Conservation (phyloP, 176 grass and related monocot species). For the Thinopyrum elongatum region DNA sequence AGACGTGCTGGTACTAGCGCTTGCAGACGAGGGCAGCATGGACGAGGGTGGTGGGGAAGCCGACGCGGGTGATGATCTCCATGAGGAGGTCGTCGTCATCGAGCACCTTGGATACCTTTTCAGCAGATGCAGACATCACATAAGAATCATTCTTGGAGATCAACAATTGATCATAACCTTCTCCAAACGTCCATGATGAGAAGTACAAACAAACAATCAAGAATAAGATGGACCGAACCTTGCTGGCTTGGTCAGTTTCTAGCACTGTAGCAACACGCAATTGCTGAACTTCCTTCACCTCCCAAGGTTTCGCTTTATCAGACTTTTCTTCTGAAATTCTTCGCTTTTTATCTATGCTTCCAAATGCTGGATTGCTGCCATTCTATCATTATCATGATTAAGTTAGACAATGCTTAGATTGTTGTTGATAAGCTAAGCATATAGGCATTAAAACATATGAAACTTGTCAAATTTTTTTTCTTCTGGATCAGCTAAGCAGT, state of each 20-base stretch:
- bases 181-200: background rate
- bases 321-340: conserved; percentile 64
- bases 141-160: no score
- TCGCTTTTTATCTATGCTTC: conserved; percentile 60
- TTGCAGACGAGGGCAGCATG: no score
- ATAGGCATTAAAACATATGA: background rate
- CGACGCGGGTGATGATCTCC: no score
- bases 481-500: no score
- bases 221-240: conserved; percentile 46
- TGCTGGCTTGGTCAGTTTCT: conserved; percentile 70
- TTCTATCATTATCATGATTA: conserved; percentile 56
- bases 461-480: background rate
- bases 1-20: no score
- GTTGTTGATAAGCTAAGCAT: conserved; percentile 20
- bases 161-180: no score
- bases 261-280: conserved; percentile 76
- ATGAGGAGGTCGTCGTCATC: no score
- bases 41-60: no score
- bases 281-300: conserved; percentile 64
- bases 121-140: no score
- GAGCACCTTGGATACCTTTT: no score
- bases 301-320: conserved; percentile 68
- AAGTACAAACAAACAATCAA: conserved; percentile 13
- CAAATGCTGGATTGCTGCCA: conserved; percentile 58
- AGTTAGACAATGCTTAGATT: conserved; percentile 14